phyloP scores from a whole-genome alignment of 352 stramenopile species.

The Globisporangium nodosum region DNA sequence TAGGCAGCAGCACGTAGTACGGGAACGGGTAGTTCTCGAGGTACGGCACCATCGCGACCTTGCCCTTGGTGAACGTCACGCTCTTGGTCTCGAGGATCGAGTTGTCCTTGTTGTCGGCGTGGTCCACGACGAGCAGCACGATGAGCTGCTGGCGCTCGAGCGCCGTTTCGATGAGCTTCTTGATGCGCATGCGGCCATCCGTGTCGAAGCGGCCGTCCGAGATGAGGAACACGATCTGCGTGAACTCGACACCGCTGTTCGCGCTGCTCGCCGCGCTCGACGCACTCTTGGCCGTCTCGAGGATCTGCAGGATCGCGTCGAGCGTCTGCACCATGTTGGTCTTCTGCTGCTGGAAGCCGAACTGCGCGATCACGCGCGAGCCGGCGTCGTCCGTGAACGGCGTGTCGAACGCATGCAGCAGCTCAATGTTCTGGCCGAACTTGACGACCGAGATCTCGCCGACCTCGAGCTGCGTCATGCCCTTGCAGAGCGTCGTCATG shows the following conservation, averaged over 20 bases:
- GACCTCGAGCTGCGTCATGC: constrained; percentile 97
- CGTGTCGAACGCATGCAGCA: constrained; percentile 96
- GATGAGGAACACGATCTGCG: constrained; percentile 99
- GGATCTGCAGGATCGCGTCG: constrained; percentile 87
- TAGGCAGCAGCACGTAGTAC: constrained; percentile 98
- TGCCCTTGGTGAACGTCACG: constrained; percentile 95
- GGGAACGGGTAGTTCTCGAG: constrained; percentile 99
- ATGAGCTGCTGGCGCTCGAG: constrained; percentile 97
- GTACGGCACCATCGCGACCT: constrained; percentile 96
- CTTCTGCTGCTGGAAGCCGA: constrained; percentile 96
- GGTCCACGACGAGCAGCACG: constrained; percentile 97
- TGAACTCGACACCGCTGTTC: constrained; percentile 64
- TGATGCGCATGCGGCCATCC: constrained; percentile 92
- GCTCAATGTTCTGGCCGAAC: constrained; percentile 96
- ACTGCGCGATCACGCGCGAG: constrained; percentile 91
- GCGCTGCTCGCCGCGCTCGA: constrained; percentile 35
- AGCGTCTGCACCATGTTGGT: constrained; percentile 96
- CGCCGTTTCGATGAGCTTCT: constrained; percentile 95
- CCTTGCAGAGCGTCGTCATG: constrained; percentile 96
- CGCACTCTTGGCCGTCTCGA: constrained; percentile 83
- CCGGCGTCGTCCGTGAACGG: constrained; percentile 97
- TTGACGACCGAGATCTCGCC: constrained; percentile 91
- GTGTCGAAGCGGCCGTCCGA: constrained; percentile 98
- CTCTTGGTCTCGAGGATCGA: constrained; percentile 99
- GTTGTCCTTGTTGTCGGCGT: constrained; percentile 61